Percentiles rank a stretch among this genome's conserved stretches.
phyloP scores from a whole-genome alignment of 257 asterid species.

The Linderniella brevidens region DNA sequence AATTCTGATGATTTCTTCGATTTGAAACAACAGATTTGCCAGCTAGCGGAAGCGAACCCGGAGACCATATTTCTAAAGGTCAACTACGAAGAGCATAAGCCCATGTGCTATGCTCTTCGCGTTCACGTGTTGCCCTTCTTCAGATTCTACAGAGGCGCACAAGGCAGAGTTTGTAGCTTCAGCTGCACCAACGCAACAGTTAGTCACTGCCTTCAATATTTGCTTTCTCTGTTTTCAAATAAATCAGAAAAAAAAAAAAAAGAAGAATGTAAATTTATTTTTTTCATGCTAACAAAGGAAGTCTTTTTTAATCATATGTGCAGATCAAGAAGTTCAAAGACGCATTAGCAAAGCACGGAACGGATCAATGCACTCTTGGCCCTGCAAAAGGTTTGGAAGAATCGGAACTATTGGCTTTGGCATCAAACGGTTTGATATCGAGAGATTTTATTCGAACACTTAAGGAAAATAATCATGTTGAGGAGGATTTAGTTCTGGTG shows the following conservation, averaged over 20 bases:
- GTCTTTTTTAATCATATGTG: not conserved
- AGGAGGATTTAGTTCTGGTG: constrained; percentile 15
- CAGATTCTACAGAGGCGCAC: constrained; percentile 77
- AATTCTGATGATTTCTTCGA: too few species aligned
- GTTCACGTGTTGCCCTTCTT: constrained; percentile 79
- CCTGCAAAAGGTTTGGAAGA: constrained; percentile 68
- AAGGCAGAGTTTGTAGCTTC: constrained; percentile 67
- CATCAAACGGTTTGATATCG: constrained; percentile 33
- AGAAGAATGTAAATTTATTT: too few species aligned
- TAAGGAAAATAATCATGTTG: constrained; percentile 12
- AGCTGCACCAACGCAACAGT: constrained; percentile 96
- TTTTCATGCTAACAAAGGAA: too few species aligned
- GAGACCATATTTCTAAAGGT: constrained; percentile 54
- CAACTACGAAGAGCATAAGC: constrained; percentile 55
- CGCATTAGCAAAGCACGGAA: constrained; percentile 65
- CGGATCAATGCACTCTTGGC: constrained; percentile 38
- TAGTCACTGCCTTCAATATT: constrained; percentile 12
- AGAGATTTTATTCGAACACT: constrained; percentile 12
- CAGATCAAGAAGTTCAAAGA: constrained; percentile 90
- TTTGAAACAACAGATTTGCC: constrained; percentile 60
- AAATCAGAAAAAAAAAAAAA: too few species aligned
- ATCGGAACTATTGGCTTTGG: constrained; percentile 53
- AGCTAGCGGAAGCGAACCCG: constrained; percentile 68
- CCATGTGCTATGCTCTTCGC: constrained; percentile 64
- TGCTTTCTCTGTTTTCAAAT: too few species aligned